Evolutionary conservation across 164 flowering plant genomes (phyloP), one percentile per base, ranked within the genome.

Genomic region (Dillenia turbinata): DNA sequence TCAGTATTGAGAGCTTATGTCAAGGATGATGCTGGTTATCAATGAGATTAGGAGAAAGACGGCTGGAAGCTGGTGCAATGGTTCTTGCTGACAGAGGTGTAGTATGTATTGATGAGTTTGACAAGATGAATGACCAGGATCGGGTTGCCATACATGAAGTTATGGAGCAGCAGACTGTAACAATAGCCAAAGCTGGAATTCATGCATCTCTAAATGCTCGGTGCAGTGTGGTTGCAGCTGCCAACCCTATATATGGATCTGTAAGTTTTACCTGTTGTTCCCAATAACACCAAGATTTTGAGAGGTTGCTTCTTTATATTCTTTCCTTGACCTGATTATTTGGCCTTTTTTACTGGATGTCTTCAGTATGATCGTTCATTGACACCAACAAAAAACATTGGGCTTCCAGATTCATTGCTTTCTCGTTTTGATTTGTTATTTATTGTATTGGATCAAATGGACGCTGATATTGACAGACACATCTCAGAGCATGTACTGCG

Each of bases 111-210:
- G 97, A 95, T 81, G 99, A 95, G 68, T 95, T 95, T 76, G 99
- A 95, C 79, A 95, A 95, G 85, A 95, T 95, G 99, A 92, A 90
- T 72, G 99, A 95, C 73, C 86, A 78, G 68, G 99, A 95, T 77
- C 96, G 99, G 75, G 97, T 92, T 71, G 90, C 99, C 43, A 95
- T 95, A 59, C 99, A 95, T 78, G 99, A 95, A 70, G 99, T 92
- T 65, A 95, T 95, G 99, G 99, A 95, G 72, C 99, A 95, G 78
- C 98, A 95, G 85, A 95, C 99, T 55, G 99, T 95, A 66, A 95
- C 98, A 17, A 92, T 95, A 70, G 99, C 99, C 14, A 95, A 95
- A 79, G 99, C 99, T 66, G 99, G 99, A 70, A 95, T 95, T 51
- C 97, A 92, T 82, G 98, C 99, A 57, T 92, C 99, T 15, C 67